Conservation (phyloP, 2,329 filamentous ascomycete genomes). For the Camillea tinctor region DNA sequence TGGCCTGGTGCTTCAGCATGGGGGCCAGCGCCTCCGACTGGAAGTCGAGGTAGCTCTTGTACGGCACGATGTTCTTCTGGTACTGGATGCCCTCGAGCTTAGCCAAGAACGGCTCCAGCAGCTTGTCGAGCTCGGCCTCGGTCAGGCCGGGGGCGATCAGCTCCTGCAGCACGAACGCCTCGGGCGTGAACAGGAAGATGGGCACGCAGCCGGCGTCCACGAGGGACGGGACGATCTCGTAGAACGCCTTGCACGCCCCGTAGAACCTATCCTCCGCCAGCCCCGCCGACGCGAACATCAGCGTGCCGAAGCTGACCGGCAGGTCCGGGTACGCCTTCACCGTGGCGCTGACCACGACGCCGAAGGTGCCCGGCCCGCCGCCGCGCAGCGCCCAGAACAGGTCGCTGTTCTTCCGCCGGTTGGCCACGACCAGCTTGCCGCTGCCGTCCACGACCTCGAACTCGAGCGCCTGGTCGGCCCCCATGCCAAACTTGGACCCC, state of each 20-base stretch:
- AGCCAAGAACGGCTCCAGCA: slow-evolving; percentile 2
- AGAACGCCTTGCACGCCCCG: background rate
- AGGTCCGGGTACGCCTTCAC: slow-evolving; percentile 47
- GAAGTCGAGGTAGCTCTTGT: slow-evolving; percentile 5
- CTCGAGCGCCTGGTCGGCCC: slow-evolving; percentile 56
- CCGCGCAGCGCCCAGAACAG: slow-evolving; percentile 63
- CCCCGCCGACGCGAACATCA: slow-evolving; percentile 38
- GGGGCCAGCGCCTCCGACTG: slow-evolving; percentile 3
- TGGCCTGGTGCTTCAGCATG: slow-evolving; percentile 6
- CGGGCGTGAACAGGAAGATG: slow-evolving; percentile 24
- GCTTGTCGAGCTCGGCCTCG: slow-evolving; percentile 1
- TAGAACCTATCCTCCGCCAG: slow-evolving; percentile 1
- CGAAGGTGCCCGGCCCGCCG: slow-evolving; percentile 58
- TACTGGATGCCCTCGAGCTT: slow-evolving; percentile 4
- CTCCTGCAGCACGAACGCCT: slow-evolving; percentile 2
- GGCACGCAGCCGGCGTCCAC: slow-evolving; percentile 19
- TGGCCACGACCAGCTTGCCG: slow-evolving; percentile 36
- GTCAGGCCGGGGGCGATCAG: slow-evolving; percentile 3
- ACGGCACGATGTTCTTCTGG: slow-evolving; percentile 1
- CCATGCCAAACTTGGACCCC: slow-evolving; percentile 51
- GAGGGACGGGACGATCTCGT: slow-evolving; percentile 21
- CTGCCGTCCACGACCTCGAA: slow-evolving; percentile 53
- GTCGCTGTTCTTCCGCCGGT: slow-evolving; percentile 46
- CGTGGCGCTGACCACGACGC: slow-evolving; percentile 55
- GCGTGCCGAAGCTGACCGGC: slow-evolving; percentile 41